Evolutionary conservation across 169 alveolate species (phyloP), one percentile per base, ranked within the genome.

Genomic region (Plasmodium falciparum): DNA sequence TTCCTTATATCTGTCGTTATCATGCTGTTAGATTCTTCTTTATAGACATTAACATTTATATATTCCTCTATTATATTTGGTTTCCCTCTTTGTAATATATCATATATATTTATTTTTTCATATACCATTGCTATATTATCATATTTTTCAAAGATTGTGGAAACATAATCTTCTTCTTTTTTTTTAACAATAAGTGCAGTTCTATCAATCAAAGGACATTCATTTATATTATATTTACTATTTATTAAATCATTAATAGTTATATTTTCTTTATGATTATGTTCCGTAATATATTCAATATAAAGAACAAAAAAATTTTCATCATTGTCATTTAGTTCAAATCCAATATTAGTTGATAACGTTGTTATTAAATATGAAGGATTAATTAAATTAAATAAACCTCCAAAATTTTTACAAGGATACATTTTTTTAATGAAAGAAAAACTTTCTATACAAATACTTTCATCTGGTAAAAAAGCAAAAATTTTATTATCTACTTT

Each of bases 401-500:
- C 90, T 52, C 90, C 90, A 80, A 80, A 80, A 47, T 71, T 70
- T 80, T 80, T 80, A 45, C 90, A 80, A 15, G 90, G 90, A 47
- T 80, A 80, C n/a, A 80, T 33, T 56, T 80, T 80, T 50, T 80
- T 80, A 67, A 80, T 71, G 15, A 80, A 62, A 20, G 90, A 80
- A 80, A 80, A 80, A 67, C 45, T 47, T 69, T 80, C 90, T 39
- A 47, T 80, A 80, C 90, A 80, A 63, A 80, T 67, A 39, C 90
- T 80, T 52, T 80, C 90, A 66, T 80, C 90, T 67, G 90, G 90
- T 56, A 80, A 58, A 56, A 80, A 80, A 54, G 90, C 90, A 80
- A 80, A 80, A 67, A 80, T 80, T 80, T 80, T 62, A 67, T 80
- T 80, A 69, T 80, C 45, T 49, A 80, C 47, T 80, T 63, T 80